phyloP scores from a whole-genome alignment of 2,329 filamentous ascomycete genomes.

The Incumbomyces delicatus region DNA sequence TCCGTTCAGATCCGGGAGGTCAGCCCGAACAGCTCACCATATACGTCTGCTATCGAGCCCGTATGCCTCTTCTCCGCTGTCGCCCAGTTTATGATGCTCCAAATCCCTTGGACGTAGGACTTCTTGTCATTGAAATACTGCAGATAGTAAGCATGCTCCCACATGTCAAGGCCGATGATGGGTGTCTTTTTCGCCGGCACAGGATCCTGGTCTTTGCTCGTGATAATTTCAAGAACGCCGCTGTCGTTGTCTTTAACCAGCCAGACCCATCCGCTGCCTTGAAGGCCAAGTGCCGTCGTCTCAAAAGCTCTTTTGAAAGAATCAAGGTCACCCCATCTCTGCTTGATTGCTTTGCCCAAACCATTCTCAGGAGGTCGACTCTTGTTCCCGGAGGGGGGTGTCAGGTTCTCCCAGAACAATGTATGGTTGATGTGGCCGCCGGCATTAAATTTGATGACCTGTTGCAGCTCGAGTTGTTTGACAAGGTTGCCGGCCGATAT shows the following conservation, averaged over 20 bases:
- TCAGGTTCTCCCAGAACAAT: conserved; percentile 68
- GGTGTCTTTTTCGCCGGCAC: conserved; percentile 29
- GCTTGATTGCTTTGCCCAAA: conserved; percentile 44
- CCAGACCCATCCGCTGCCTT: conserved; percentile 86
- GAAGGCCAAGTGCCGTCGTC: conserved; percentile 57
- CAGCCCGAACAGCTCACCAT: conserved; percentile 12
- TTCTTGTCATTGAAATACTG: conserved; percentile 36
- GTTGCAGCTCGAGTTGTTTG: conserved; percentile 49
- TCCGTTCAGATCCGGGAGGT: not conserved
- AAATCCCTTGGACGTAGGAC: conserved; percentile 13
- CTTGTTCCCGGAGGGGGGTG: conserved; percentile 50
- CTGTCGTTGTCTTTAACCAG: conserved; percentile 55
- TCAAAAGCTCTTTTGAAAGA: conserved; percentile 58
- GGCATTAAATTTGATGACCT: conserved; percentile 55
- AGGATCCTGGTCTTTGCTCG: conserved; percentile 74
- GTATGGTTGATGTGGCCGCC: conserved; percentile 55
- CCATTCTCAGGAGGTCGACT: not conserved
- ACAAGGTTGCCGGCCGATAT: conserved; percentile 44
- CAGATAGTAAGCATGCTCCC: conserved; percentile 88
- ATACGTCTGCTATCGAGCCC: conserved; percentile 8
- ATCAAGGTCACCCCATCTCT: conserved; percentile 59
- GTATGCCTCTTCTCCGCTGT: conserved; percentile 14
- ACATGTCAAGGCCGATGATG: conserved; percentile 76
- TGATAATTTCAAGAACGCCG: conserved; percentile 57
- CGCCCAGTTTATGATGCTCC: conserved; percentile 16